phyloP scores from a whole-genome alignment of 2,329 filamentous ascomycete genomes.

The Aureobasidium sp. region DNA sequence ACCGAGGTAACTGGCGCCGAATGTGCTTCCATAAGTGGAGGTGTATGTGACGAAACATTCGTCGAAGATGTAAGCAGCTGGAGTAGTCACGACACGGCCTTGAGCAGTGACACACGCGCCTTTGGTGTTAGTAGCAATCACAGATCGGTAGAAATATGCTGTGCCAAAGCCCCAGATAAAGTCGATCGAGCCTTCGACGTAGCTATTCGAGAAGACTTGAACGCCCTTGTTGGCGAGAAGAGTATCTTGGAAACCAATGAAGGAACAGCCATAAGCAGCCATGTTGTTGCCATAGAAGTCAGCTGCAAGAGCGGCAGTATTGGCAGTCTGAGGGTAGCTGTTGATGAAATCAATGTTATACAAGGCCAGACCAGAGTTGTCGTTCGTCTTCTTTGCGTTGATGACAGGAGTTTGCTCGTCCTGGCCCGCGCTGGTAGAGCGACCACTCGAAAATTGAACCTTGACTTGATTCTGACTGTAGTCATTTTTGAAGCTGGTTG shows the following conservation, averaged over 20 bases:
- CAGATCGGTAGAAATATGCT: conserved; percentile 36
- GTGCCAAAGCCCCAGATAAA: conserved; percentile 39
- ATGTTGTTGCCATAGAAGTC: conserved; percentile 29
- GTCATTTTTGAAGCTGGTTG: conserved; percentile 30
- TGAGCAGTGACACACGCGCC: conserved; percentile 33
- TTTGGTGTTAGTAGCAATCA: conserved; percentile 29
- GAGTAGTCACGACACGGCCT: conserved; percentile 31
- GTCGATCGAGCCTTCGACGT: conserved; percentile 32
- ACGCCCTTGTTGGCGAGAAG: conserved; percentile 26
- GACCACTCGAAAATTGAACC: conserved; percentile 33
- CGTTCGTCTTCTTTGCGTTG: conserved; percentile 37
- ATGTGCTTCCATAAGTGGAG: conserved; percentile 34
- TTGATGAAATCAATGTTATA: conserved; percentile 31
- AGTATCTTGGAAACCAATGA: conserved; percentile 27
- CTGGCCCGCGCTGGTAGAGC: conserved; percentile 34
- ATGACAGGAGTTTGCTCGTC: conserved; percentile 41
- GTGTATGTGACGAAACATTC: conserved; percentile 50
- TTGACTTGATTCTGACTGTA: conserved; percentile 33
- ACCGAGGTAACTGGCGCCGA: conserved; percentile 41
- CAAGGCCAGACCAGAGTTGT: conserved; percentile 22
- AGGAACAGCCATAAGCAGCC: conserved; percentile 28
- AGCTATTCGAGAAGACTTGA: conserved; percentile 26
- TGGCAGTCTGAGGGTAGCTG: conserved; percentile 27
- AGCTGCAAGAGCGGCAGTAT: conserved; percentile 30
- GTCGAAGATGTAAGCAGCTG: conserved; percentile 31